A percentile compares a stretch with the other conserved stretches of the same genome.
phyloP scores from a whole-genome alignment of 805 yeast genomes.

The Cyberlindnera xylosilytica region DNA sequence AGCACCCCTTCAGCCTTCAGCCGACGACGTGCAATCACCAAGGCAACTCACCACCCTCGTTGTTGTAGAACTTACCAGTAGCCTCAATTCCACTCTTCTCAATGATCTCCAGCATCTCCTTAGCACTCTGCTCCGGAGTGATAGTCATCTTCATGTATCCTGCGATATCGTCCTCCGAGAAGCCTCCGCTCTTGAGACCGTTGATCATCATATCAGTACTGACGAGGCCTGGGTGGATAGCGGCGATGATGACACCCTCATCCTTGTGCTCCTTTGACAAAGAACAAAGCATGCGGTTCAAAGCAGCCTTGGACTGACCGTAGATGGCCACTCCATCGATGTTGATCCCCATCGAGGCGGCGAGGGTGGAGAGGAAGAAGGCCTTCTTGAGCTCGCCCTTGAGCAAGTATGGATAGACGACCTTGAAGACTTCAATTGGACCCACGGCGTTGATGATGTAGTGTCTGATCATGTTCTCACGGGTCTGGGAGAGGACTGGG shows the following conservation, averaged over 20 bases:
- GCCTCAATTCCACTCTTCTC: not conserved
- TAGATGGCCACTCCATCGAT: conserved; percentile 32
- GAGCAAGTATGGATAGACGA: conserved; percentile 15
- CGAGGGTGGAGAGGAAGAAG: conserved; percentile 28
- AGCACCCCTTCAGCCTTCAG: too few species aligned
- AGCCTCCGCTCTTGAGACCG: not conserved
- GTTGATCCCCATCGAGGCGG: conserved; percentile 23
- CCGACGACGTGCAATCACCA: too few species aligned
- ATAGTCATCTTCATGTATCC: not conserved
- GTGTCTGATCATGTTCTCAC: conserved; percentile 3
- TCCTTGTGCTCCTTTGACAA: conserved; percentile 26
- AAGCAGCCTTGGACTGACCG: not conserved
- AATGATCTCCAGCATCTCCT: not conserved
- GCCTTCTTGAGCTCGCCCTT: conserved; percentile 21
- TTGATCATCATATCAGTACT: conserved; percentile 25
- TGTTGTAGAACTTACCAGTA: conserved; percentile 1
- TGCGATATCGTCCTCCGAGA: not conserved
- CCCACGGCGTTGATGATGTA: conserved; percentile 8
- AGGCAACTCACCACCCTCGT: not conserved
- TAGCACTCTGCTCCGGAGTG: not conserved
- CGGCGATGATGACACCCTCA: conserved; percentile 28
- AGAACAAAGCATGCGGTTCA: conserved; percentile 13
- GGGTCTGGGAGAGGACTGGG: not conserved
- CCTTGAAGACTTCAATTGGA: conserved; percentile 4
- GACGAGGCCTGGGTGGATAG: conserved; percentile 38